Base-by-base conservation (phyloP, 805 yeast species). In the Maudiozyma saulgeensis region DNA sequence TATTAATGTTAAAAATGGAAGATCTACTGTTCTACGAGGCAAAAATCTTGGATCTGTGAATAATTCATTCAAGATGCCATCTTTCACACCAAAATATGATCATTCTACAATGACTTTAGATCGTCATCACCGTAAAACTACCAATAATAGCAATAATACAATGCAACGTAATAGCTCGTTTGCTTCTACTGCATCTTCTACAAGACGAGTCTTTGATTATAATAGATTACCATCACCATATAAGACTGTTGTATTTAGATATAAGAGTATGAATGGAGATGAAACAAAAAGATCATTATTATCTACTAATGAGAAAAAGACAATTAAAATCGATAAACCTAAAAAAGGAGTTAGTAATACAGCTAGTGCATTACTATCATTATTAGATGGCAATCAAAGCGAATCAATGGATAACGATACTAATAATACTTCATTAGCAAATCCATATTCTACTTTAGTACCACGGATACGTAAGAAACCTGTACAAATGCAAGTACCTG, bases 281-380 rank as follows among this genome's bases (percentile, higher is more conserved):
- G 25, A 38, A 19, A n/a, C 40, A 37, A n/a, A 16, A 37, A 18
- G 35, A 21, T 21, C 23, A 21, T 21, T 21, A 21, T 21, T 21
- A 21, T 21, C 23, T 3, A 21, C 3, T 21, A 21, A 21, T 21
- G 23, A 21, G 23, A 21, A 21, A 21, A 21, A 21, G 23, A 21
- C 23, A 21, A 21, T 21, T 3, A 21, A 28, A 11, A 28, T 28
- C 8, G 32, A 28, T 28, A 28, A 35, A 35, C 18, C 46, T 38
- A 16, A 28, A 7, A 45, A 45, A 25, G 68, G 66, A 50, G 48
- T 73, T 47, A 75, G 78, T 52, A 70, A 68, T 35, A 72, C 81
- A 0, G 81, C 81, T 1, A 66, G 75, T 46, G 73, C 80, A 1
- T 62, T 77, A 44, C 58, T 77, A 41, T 74, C 79, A 3, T 61